Evolutionary conservation across 2,329 filamentous ascomycete species (phyloP), one percentile per base, ranked within the genome.

Genomic region (Alternaria consortialis): DNA sequence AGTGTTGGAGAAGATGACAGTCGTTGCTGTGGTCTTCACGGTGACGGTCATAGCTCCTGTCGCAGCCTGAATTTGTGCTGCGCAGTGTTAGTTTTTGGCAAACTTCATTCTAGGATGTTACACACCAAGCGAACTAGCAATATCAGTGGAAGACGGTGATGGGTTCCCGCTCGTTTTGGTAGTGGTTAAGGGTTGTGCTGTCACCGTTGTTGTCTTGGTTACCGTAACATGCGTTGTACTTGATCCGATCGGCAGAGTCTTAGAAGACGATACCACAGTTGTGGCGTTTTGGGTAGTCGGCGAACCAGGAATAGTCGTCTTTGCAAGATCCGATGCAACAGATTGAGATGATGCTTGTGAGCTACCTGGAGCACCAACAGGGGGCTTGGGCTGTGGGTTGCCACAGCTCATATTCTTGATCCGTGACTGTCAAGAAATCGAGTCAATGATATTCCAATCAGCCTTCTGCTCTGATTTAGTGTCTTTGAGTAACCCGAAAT

Each of bases 401-500:
- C 64, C 60, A 27, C 73, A 75, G 29, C 62, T 67, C 50, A 74
- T 15, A 25, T 73, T 57, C n/a, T 52, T 61, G 27, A 74, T 70
- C 2, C 66, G 62, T 32, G 67, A 63, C 53, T 64, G 47, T 37
- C 64, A 54, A 3, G 66, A 58, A 5, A 27, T 7, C 2, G 39
- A 39, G 37, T 76, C 69, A 13, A 76, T 40, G 2, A 75, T 40
- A 2, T 67, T 71, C 73, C 72, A 75, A 52, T 75, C 73, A 11
- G 66, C 67, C 37, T 43, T 59, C 9, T 70, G 63, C 4, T 64
- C 63, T 5, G 58, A 53, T n/a, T 58, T 42, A 4, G 68, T 66
- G 39, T 77, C 74, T 27, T 61, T 62, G 12, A 72, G 56, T 4
- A 78, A 59, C 58, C 75, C 63, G 40, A 76, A 78, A 73, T 74